A percentile compares a stretch with the other conserved stretches of the same genome.
phyloP scores from a whole-genome alignment of 2,329 filamentous ascomycete genomes.

The Sporothrix sp. region DNA sequence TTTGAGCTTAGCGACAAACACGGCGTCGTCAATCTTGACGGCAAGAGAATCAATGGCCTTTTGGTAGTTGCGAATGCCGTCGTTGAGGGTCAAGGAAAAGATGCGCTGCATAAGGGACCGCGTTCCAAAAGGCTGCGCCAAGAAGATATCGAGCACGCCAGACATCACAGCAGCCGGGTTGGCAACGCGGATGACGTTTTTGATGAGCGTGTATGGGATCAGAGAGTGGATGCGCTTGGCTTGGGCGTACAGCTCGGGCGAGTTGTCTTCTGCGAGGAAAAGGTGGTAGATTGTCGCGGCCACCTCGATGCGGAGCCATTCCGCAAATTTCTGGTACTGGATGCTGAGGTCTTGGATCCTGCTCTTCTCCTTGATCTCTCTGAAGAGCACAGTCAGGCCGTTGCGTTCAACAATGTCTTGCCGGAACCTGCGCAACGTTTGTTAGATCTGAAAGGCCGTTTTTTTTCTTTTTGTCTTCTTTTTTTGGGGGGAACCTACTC shows the following conservation, averaged over 20 bases:
- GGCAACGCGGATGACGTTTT: constrained; percentile 93
- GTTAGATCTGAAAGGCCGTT: too few relatives aligned
- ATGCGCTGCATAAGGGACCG: constrained; percentile 89
- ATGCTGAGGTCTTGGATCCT: constrained; percentile 81
- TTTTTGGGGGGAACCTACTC: constrained; percentile 49
- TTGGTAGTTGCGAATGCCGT: constrained; percentile 81
- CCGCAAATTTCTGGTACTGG: constrained; percentile 95
- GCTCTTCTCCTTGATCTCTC: constrained; percentile 84
- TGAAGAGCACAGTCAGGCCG: constrained; percentile 83
- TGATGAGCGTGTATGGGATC: constrained; percentile 84
- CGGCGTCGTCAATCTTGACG: constrained; percentile 68
- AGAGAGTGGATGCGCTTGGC: constrained; percentile 89
- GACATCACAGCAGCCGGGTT: constrained; percentile 97
- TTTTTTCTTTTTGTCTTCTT: too few relatives aligned
- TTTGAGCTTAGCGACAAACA: constrained; percentile 73
- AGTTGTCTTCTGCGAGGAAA: constrained; percentile 96
- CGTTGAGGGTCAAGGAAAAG: constrained; percentile 81
- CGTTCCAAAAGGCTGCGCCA: constrained; percentile 87
- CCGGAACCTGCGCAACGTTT: constrained; percentile 40
- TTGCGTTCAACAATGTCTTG: constrained; percentile 61
- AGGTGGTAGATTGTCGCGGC: constrained; percentile 94
- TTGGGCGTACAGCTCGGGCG: constrained; percentile 89
- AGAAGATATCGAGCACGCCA: constrained; percentile 86
- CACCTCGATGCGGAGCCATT: constrained; percentile 95
- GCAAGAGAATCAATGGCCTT: constrained; percentile 72